Percentiles rank a stretch among this genome's conserved stretches.
Conservation (phyloP, 108 stramenopile species). For the Schizochytrium sp. region DNA sequence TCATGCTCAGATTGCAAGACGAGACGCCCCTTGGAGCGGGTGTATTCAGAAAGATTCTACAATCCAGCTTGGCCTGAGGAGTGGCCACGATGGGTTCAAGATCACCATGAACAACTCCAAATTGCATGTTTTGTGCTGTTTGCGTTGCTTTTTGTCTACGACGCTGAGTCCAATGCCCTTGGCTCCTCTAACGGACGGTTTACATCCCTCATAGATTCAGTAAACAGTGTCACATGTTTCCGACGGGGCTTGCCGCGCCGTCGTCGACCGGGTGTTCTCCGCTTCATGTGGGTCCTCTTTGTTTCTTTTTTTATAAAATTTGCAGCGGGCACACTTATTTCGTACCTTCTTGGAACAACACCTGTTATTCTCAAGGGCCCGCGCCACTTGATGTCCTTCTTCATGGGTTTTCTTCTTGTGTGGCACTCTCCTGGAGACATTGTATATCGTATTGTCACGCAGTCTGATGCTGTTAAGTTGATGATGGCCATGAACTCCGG, state of each 20-base stretch:
- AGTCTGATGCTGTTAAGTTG: background rate
- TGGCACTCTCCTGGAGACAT: conserved; percentile 34
- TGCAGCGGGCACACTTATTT: background rate
- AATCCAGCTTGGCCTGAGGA: background rate
- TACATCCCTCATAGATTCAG: conserved; percentile 27
- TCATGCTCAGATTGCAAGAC: too few relatives aligned
- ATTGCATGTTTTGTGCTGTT: conserved; percentile 12
- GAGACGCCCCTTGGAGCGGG: background rate
- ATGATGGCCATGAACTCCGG: conserved; percentile 19
- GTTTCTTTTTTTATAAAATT: conserved; percentile 20
- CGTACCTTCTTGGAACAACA: conserved; percentile 5
- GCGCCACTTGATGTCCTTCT: conserved; percentile 41
- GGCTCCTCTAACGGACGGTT: conserved; percentile 50
- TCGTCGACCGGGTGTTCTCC: background rate
- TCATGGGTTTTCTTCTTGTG: conserved; percentile 24
- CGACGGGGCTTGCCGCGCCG: background rate
- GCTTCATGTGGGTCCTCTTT: conserved; percentile 3
- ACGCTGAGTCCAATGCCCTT: background rate
- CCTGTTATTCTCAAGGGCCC: conserved; percentile 62
- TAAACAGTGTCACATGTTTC: conserved; percentile 24
- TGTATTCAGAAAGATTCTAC: conserved; percentile 31
- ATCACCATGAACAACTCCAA: background rate
- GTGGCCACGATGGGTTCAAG: conserved; percentile 8
- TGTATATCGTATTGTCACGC: background rate
- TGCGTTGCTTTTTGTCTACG: conserved; percentile 10